Evolutionary conservation across 2,329 filamentous ascomycete species (phyloP).

Genomic region (Plectosphaerella sp.): DNA sequence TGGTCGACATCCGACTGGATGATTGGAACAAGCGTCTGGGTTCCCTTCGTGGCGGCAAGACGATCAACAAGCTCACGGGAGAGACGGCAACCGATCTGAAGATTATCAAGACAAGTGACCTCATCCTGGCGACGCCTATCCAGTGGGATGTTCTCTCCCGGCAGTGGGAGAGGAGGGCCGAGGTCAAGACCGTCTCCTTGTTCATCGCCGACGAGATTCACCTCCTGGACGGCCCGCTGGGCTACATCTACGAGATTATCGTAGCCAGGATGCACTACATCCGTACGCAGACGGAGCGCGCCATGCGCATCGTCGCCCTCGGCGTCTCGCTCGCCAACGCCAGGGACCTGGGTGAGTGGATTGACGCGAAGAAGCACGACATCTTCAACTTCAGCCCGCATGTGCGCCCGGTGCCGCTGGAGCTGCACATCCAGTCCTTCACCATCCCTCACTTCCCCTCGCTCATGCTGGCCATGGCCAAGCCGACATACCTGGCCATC

Average conservation of each 20-base stretch:
- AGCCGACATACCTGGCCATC: constrained; percentile 86
- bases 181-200: constrained; percentile 82
- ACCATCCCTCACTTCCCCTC: constrained; percentile 96
- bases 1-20: constrained; percentile 74
- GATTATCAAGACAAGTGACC: constrained; percentile 78
- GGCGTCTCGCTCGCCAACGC: constrained; percentile 92
- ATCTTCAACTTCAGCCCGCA: constrained; percentile 98
- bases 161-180: constrained; percentile 95
- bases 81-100: constrained; percentile 90
- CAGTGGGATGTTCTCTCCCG: constrained; percentile 97
- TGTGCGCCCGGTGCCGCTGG: constrained; percentile 80
- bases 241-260: constrained; percentile 91
- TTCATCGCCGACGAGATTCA: constrained; percentile 96
- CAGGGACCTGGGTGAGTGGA: constrained; percentile 93
- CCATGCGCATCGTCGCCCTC: constrained; percentile 82
- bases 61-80: constrained; percentile 87
- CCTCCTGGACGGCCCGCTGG: constrained; percentile 79
- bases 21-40: constrained; percentile 82
- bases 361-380: constrained; percentile 94
- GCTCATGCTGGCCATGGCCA: constrained; percentile 97
- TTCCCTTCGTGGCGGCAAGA: constrained; percentile 74
- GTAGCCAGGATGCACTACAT: constrained; percentile 99
- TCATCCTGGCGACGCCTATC: constrained; percentile 85
- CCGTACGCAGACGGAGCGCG: constrained; percentile 77
- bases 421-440: constrained; percentile 93